Base-by-base conservation (phyloP, 2,329 filamentous ascomycete genomes). In the Periconia digitata region DNA sequence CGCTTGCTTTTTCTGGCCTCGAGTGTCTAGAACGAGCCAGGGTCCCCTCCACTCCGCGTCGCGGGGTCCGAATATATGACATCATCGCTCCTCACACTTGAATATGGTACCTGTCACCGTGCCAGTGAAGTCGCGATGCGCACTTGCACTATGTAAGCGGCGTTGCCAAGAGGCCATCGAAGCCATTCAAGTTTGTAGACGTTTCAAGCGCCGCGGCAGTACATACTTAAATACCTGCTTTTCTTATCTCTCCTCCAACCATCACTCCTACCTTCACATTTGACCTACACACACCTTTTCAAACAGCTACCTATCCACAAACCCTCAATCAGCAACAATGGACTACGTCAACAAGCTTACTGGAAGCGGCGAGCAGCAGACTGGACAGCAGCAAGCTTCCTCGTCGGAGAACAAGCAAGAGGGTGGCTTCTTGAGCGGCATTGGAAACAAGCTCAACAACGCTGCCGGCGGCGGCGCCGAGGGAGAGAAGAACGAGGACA, bases 401-500 rank as follows among this genome's bases (percentile, higher is more conserved):
- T 52, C 55, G 23, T 58, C 62, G 8, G 56, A 72, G 49, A 64
- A 72, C 56, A 54, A 72, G 49, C 48, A 66, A 51, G 61, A 63
- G 22, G 76, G 77, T 23, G 74, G 77, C 47, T 77, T 80, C 69
- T 67, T 82, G 41, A 76, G 80, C 51, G 83, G 85, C 51, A 69
- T 91, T 55, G 79, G 83, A 67, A 80, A 86, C 74, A 90, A 89
- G 76, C 44, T 92, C 50, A 89, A 92, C 76, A 67, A 73, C 49
- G 78, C 85, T 56, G 86, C 86, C 17, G 89, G 89, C 29, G 89
- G 89, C 44, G 89, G 89, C 32, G 73, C 73, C 27, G 76, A 88
- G 71, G 84, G 85, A 66, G 89, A 92, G 80, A 85, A 90, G 81
- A 87, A 91, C 60, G 89, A 94, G 72, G 88, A 92, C 64, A 74